Base-by-base conservation (phyloP, 495 filamentous ascomycete genomes). In the Schizothecium vesticola region DNA sequence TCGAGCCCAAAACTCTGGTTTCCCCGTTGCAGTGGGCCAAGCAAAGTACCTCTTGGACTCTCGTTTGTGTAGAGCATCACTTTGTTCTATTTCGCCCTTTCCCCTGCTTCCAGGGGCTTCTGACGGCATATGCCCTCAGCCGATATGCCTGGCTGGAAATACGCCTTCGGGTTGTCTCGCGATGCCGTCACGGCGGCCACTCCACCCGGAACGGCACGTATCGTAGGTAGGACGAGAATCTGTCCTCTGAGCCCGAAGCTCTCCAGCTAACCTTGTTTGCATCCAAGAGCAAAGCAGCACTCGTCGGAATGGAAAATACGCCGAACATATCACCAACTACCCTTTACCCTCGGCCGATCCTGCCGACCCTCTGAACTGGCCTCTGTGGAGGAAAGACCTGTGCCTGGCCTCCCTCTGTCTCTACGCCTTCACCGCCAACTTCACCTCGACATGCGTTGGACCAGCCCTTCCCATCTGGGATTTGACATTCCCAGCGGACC, bases 321-420 rank as follows among this genome's bases (percentile, higher is more conserved):
- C 69, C 58, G 67, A 77, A 31, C 28, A 57, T 8, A 57, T 77
- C 61, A 59, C 63, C n/a, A 63, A 66, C 0, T 72, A 63, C 29
- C 76, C 76, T 1, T 19, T 71, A 3, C 76, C 76, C 0, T 73
- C 72, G 1, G n/a, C 63, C 0, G 72, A 76, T 56, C 75, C 75
- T 0, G 69, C 72, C 12, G 76, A 78, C 62, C 76, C 76, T 10
- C 64, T 78, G 62, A 78, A 76, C 68, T 77, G 75, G 76, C 51
- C 69, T 0, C 36, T 26, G 0, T 77, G 75, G 75, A 65, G 72
- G 26, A 78, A 77, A 63, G n/a, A 66, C 10, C 26, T 67, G 0
- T 76, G 73, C 28, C 68, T 78, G n/a, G 11, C 29, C 3, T 33
- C 67, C 13, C 68, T 75, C 22, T 68, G 69, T 2, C 65, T 69